Evolutionary conservation across 2,329 filamentous ascomycete species (phyloP).

Genomic region (Trichoderma citrinoviride): DNA sequence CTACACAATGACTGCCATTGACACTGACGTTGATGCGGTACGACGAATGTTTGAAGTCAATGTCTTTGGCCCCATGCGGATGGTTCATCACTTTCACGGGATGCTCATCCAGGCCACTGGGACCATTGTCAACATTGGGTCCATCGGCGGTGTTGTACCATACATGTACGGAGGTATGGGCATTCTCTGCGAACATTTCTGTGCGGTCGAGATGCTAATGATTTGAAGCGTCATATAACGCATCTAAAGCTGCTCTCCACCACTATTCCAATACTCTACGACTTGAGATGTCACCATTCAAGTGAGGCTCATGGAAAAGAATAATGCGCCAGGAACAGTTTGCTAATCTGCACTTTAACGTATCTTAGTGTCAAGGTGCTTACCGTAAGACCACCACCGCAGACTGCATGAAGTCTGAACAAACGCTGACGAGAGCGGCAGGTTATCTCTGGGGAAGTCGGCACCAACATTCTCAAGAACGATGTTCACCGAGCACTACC

Average conservation of each 20-base stretch:
- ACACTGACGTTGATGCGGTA: conserved; percentile 33
- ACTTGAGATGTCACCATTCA: conserved; percentile 29
- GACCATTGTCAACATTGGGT: conserved; percentile 30
- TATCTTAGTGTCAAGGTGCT: conserved; percentile 11
- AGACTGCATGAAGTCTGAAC: too few species aligned
- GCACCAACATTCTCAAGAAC: conserved; percentile 18
- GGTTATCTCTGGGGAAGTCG: conserved; percentile 23
- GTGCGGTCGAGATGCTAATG: neutral
- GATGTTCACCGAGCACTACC: conserved; percentile 4
- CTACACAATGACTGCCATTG: conserved; percentile 31
- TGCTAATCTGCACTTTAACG: neutral
- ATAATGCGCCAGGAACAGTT: neutral
- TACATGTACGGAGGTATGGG: conserved; percentile 23
- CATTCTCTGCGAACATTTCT: neutral
- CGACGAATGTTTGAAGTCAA: conserved; percentile 44
- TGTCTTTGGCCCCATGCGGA: conserved; percentile 36
- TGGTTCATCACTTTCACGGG: conserved; percentile 26
- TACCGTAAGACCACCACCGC: neutral
- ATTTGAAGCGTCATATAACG: conserved; percentile 25
- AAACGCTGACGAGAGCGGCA: neutral
- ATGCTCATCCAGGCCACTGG: conserved; percentile 28
- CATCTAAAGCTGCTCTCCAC: conserved; percentile 28
- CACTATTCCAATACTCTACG: conserved; percentile 26
- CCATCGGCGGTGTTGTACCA: conserved; percentile 27
- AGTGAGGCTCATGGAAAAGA: conserved; percentile 7